Base-by-base conservation (phyloP, 23 red algal species). In the Agarophyton chilense region DNA sequence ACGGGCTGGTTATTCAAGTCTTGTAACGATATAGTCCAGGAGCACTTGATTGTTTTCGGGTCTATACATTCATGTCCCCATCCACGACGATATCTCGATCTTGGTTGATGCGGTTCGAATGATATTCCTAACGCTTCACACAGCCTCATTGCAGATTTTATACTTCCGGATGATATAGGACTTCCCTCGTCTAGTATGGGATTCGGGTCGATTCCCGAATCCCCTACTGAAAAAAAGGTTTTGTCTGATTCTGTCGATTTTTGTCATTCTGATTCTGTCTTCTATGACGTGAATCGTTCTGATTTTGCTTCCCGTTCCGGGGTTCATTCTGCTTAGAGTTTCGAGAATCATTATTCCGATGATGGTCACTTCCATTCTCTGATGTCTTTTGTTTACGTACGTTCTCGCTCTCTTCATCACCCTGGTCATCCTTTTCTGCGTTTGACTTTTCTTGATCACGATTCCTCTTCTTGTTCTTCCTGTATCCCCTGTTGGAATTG, bases 51-150 rank as follows among this genome's bases (percentile, higher is more conserved):
- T 1, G 32, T 2, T 45, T 74, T 70, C 8, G 62, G 14, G 35
- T 73, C 63, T 8, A 55, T 32, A 26, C 82, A 39, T 38, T 73
- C 31, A 51, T 73, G 24, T 44, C 55, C 57, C 80, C 80, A 84
- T 28, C 58, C 61, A 18, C 61, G 56, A 2, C 28, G n/a, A 34
- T 84, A 84, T 1, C 9, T 64, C n/a, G 22, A 0, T 71, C 63
- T 38, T 25, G 82, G 63, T 10, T 34, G 35, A 31, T 56, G 0
- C 3, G 52, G 44, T 4, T 12, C 43, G 28, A 74, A 38, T 0
- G 31, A 0, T 34, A 86, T 71, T 5, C 36, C 36, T 22, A 73
- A 46, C 21, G 38, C 9, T 4, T 86, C 82, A 67, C 82, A 86
- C 14, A 86, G 40, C 40, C 0, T 52, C 44, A 40, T 43, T 28